Conservation (phyloP, 352 stramenopile species). For the Phytophthora pluvialis region DNA sequence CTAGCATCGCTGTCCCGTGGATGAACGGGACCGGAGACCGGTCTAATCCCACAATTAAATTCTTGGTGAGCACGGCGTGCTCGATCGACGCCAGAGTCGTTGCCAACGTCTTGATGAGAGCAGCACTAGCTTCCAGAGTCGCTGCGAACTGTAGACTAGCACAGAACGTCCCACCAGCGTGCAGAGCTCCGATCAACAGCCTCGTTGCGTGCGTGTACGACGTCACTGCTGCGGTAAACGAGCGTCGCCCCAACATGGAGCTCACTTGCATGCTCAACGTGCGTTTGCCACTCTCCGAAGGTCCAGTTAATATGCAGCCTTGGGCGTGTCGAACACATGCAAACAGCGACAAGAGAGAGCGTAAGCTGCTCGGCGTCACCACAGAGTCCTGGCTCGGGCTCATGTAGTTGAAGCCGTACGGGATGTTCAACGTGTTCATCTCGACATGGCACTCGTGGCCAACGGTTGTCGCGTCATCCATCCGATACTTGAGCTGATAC, state of each 20-base stretch:
- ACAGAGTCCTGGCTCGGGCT: constrained; percentile 37
- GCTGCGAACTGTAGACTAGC: constrained; percentile 18
- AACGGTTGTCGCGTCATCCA: constrained; percentile 65
- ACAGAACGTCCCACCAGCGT: constrained; percentile 50
- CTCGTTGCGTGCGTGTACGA: constrained; percentile 42
- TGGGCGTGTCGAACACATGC: constrained; percentile 47
- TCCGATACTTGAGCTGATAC: constrained; percentile 64
- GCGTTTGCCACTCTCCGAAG: constrained; percentile 39
- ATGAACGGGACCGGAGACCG: constrained; percentile 39
- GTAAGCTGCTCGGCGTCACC: constrained; percentile 52
- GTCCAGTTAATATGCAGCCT: constrained; percentile 36
- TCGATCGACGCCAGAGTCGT: constrained; percentile 39
- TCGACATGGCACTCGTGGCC: constrained; percentile 71
- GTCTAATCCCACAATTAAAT: constrained; percentile 37
- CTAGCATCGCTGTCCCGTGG: constrained; percentile 45
- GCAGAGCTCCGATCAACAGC: constrained; percentile 50
- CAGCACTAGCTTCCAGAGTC: neutral
- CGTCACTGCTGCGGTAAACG: constrained; percentile 37
- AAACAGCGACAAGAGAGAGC: constrained; percentile 61
- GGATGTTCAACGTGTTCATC: constrained; percentile 50
- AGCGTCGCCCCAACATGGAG: constrained; percentile 48
- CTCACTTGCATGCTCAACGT: constrained; percentile 52
- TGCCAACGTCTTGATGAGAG: constrained; percentile 38
- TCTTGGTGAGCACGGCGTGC: constrained; percentile 44
- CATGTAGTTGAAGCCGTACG: constrained; percentile 75